A percentile compares a stretch with the other conserved stretches of the same genome.
Conservation (phyloP, 352 stramenopile genomes). For the Globisporangium nodosum region DNA sequence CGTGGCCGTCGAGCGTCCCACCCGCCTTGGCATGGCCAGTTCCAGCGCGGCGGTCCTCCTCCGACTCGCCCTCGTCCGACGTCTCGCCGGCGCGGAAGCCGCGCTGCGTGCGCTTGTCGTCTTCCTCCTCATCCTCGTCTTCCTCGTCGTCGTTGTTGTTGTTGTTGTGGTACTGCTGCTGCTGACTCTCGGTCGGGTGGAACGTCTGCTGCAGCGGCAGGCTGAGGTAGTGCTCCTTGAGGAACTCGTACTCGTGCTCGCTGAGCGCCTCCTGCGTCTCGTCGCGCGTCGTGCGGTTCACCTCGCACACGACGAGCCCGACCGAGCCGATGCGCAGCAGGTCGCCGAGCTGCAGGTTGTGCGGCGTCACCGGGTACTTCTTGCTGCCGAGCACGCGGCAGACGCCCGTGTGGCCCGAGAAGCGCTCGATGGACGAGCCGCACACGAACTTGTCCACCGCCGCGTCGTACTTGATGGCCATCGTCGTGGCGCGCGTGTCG, state of each 20-base stretch:
- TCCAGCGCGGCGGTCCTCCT: constrained; percentile 45
- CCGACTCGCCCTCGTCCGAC: constrained; percentile 71
- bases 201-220: constrained; percentile 79
- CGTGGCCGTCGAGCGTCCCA: constrained; percentile 9
- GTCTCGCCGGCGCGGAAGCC: constrained; percentile 39
- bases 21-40: constrained; percentile 13
- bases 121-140: constrained; percentile 21
- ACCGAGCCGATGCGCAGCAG: constrained; percentile 88
- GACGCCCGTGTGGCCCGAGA: constrained; percentile 89
- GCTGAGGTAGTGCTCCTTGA: constrained; percentile 87
- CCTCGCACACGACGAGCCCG: constrained; percentile 88
- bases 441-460: constrained; percentile 70
- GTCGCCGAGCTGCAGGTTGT: constrained; percentile 75
- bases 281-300: constrained; percentile 71
- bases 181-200: constrained; percentile 40
- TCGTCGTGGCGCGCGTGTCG: constrained; percentile 70
- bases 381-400: constrained; percentile 88
- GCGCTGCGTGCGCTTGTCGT: constrained; percentile 8
- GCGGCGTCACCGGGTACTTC: constrained; percentile 73
- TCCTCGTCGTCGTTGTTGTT: constrained; percentile 25
- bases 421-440: constrained; percentile 84
- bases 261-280: constrained; percentile 73
- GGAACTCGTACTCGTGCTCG: constrained; percentile 78
- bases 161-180: not conserved
- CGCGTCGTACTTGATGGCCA: constrained; percentile 71